Conservation (phyloP, 192 early-diverging fungal genomes). For the Mortierella alpina region DNA sequence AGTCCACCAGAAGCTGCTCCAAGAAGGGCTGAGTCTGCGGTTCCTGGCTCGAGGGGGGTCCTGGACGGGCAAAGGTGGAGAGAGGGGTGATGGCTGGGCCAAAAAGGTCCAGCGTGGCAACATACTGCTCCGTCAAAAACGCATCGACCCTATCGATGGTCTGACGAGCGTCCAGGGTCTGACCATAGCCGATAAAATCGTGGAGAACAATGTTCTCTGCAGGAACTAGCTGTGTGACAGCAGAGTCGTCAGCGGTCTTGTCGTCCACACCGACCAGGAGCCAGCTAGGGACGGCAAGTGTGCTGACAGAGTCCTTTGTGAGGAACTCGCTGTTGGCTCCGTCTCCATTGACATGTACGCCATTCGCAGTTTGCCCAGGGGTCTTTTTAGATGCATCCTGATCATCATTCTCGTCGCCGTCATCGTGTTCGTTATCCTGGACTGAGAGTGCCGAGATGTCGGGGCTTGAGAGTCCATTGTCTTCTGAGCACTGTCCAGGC, state of each 20-base stretch:
- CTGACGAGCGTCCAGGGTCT: conserved; percentile 25
- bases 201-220: conserved; percentile 43
- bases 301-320: conserved; percentile 32
- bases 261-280: conserved; percentile 19
- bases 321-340: conserved; percentile 3
- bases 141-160: conserved; percentile 41
- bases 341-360: not conserved
- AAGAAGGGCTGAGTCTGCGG: conserved; percentile 20
- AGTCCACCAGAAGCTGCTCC: conserved; percentile 45
- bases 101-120: conserved; percentile 40
- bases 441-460: conserved; percentile 24
- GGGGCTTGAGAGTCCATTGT: conserved; percentile 1
- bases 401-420: not conserved
- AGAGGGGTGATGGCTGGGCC: conserved; percentile 28
- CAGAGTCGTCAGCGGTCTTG: not conserved
- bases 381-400: not conserved
- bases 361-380: not conserved
- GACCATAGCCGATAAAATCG: conserved; percentile 54
- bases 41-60: conserved; percentile 6
- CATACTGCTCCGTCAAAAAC: conserved; percentile 41
- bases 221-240: conserved; percentile 7
- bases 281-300: conserved; percentile 42
- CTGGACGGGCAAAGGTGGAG: conserved; percentile 15
- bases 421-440: conserved; percentile 1
- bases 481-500: conserved; percentile 31